Conservation (phyloP, 2,329 filamentous ascomycete species). For the Fusarium palustre region DNA sequence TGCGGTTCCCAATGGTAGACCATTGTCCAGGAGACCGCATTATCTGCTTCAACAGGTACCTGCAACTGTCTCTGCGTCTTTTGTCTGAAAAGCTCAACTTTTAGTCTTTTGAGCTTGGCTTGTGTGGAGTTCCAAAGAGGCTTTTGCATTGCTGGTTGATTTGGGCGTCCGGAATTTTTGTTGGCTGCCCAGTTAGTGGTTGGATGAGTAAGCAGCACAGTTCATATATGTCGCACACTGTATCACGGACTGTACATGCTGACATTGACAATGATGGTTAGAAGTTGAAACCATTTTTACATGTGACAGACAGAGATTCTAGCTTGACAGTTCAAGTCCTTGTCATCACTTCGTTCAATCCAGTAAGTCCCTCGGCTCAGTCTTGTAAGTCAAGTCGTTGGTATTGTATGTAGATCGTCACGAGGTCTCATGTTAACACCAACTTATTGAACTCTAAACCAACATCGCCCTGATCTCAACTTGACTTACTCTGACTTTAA, state of each 20-base stretch:
- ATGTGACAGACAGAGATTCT: slow-evolving; percentile 8
- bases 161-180: slow-evolving; percentile 38
- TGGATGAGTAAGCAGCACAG: slow-evolving; percentile 19
- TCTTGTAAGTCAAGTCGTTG: slow-evolving; percentile 27
- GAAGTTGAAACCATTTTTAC: slow-evolving; percentile 4
- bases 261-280: neutral
- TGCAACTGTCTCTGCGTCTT: slow-evolving; percentile 39
- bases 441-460: slow-evolving; percentile 22
- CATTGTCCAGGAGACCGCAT: slow-evolving; percentile 51
- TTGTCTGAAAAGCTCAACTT: slow-evolving; percentile 41
- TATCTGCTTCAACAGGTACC: slow-evolving; percentile 19
- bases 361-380: slow-evolving; percentile 17
- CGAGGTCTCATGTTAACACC: slow-evolving; percentile 16
- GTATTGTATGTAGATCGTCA: slow-evolving; percentile 1
- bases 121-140: slow-evolving; percentile 36
- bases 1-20: slow-evolving; percentile 62
- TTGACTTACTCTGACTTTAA: neutral
- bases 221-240: rapidly evolving
- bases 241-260: neutral
- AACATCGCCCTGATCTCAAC: slow-evolving; percentile 11
- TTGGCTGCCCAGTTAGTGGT: neutral
- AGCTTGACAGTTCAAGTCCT: neutral
- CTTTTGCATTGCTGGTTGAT: slow-evolving; percentile 48
- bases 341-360: neutral
- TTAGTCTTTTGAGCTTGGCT: slow-evolving; percentile 26